phyloP scores from a whole-genome alignment of 768 basidiomycete genomes.

The Termitomyces sp. region DNA sequence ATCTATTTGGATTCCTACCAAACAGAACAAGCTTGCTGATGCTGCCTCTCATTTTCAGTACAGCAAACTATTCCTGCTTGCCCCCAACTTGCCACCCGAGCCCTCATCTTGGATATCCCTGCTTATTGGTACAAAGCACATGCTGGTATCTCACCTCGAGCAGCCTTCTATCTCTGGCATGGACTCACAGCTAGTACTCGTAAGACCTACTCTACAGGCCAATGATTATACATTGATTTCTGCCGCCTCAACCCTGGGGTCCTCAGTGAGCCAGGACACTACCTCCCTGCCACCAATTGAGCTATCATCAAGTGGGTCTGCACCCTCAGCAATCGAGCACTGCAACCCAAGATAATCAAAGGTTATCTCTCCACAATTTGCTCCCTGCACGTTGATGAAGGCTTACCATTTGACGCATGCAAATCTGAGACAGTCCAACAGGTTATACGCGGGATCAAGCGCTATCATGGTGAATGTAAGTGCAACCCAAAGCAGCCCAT shows the following conservation, averaged over 20 bases:
- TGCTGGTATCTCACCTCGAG: slow-evolving; percentile 8
- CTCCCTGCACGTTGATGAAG: slow-evolving; percentile 26
- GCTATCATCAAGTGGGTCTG: slow-evolving; percentile 19
- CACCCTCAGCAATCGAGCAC: not conserved
- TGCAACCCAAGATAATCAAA: slow-evolving; percentile 16
- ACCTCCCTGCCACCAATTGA: not conserved
- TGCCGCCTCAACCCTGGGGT: slow-evolving; percentile 9
- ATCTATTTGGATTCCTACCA: too few relatives aligned
- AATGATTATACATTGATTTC: slow-evolving; percentile 25
- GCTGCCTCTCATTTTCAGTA: slow-evolving; percentile 14
- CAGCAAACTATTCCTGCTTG: slow-evolving; percentile 9
- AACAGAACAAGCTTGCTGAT: too few relatives aligned
- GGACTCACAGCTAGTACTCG: slow-evolving; percentile 21
- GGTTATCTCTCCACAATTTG: slow-evolving; percentile 17
- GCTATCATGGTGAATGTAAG: slow-evolving; percentile 20
- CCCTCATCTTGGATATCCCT: slow-evolving; percentile 13
- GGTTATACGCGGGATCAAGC: slow-evolving; percentile 24
- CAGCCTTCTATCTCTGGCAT: slow-evolving; percentile 25
- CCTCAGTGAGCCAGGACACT: not conserved
- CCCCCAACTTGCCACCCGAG: slow-evolving; percentile 16
- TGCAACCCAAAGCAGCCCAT: slow-evolving; percentile 17
- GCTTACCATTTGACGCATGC: slow-evolving; percentile 18
- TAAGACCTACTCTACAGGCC: slow-evolving; percentile 24
- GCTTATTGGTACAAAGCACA: slow-evolving; percentile 22
- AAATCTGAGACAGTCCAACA: slow-evolving; percentile 18